Evolutionary conservation across 306 rosid genomes (phyloP), one percentile per base, ranked within the genome.

Genomic region (Cucurbita pepo): DNA sequence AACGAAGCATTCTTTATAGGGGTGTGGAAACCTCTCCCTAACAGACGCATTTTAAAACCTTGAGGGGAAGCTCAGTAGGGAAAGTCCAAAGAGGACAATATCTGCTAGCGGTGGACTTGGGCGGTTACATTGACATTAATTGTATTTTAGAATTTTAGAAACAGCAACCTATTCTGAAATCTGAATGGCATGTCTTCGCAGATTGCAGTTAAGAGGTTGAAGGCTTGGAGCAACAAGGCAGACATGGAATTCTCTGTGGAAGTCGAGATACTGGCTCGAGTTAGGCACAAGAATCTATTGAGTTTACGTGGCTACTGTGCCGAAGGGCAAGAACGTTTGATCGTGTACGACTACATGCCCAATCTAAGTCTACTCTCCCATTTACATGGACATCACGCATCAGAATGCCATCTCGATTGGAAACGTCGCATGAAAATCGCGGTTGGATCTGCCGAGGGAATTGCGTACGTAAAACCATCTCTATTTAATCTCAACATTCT

Each of bases 201-300:
- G 99, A 89, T 94, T 82, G 99, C 97, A 40, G 99, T 91, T 67
- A 94, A 91, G 82, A 89, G 99, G 79, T 86, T 94, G 83, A 91
- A 91, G 80, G 96, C 81, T 69, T 91, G 99, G 99, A 94, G 97
- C 86, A 84, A 80, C 87, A 91, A 84, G 83, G 99, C 95, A 11
- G 99, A 94, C 62, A 79, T 89, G 92, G 99, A 94, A 75, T 94
- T 94, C 76, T 83, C 97, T 59, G 95, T 86, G 45, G 99, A 94
- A 84, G 97, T 91, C 75, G 99, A 94, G 88, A 89, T 94, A 73
- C 82, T 94, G 75, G 97, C 96, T 10, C 88, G 99, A 89, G 97
- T 94, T 48, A 85, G 87, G 40, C 99, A 94, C 89, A 91, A 91
- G 90, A 94, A 94, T 81, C 89, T 94, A 82, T 91, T 94, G 47